Conservation (phyloP, 345 rosid species). For the Aquilaria malaccensis region DNA sequence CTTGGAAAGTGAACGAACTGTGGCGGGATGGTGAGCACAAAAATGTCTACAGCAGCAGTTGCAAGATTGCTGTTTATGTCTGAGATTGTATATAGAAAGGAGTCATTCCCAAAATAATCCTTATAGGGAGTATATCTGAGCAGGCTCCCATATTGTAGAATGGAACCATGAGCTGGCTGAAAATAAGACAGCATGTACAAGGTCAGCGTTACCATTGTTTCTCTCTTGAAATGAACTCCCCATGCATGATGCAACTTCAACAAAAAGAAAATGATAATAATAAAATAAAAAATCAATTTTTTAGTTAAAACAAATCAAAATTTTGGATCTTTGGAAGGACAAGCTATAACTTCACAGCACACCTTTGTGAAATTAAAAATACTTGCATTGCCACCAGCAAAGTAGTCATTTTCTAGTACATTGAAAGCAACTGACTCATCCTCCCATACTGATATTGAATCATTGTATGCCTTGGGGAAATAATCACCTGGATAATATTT, state of each 20-base stretch:
- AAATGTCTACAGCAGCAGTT: slow-evolving; percentile 47
- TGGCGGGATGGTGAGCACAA: slow-evolving; percentile 71
- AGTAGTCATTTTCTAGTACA: slow-evolving; percentile 68
- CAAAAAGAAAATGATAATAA: background rate
- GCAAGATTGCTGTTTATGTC: slow-evolving; percentile 67
- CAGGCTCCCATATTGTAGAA: slow-evolving; percentile 51
- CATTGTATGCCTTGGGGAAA: slow-evolving; percentile 78
- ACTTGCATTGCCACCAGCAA: slow-evolving; percentile 52
- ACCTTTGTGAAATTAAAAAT: slow-evolving; percentile 60
- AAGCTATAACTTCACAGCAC: slow-evolving; percentile 13
- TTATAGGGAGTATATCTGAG: slow-evolving; percentile 79
- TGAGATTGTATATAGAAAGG: slow-evolving; percentile 53
- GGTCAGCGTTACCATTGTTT: slow-evolving; percentile 4
- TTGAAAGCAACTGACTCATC: slow-evolving; percentile 79
- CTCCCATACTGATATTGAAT: slow-evolving; percentile 61
- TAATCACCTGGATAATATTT: slow-evolving; percentile 50
- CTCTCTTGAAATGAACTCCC: background rate
- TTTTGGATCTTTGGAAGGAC: background rate
- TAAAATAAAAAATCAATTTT: slow-evolving; percentile 1
- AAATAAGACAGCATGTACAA: slow-evolving; percentile 10
- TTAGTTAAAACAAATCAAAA: background rate
- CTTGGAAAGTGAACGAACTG: slow-evolving; percentile 64
- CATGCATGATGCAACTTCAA: background rate
- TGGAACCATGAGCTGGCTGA: slow-evolving; percentile 86
- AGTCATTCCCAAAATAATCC: slow-evolving; percentile 67